Conservation (phyloP, 495 filamentous ascomycete species). For the Tuber microsphaerosporum region DNA sequence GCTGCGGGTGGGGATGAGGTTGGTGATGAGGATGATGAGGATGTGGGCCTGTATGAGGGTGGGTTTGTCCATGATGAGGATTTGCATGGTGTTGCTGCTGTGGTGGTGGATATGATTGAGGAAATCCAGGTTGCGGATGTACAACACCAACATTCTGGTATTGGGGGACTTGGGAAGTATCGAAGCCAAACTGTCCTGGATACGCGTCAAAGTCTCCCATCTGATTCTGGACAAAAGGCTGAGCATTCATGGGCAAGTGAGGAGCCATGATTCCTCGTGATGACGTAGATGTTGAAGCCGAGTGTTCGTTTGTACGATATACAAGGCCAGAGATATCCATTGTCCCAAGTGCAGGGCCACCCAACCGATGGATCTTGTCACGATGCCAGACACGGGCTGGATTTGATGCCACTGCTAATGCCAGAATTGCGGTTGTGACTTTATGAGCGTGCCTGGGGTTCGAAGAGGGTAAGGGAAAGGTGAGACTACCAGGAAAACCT, state of each 20-base stretch:
- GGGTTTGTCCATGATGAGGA: slow-evolving; percentile 23
- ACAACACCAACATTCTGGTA: slow-evolving; percentile 38
- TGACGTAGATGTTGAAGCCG: slow-evolving; percentile 36
- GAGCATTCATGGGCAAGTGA: slow-evolving; percentile 36
- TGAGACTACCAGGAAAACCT: slow-evolving; percentile 36
- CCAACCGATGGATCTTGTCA: slow-evolving; percentile 38
- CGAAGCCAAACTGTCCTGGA: slow-evolving; percentile 38
- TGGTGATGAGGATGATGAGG: slow-evolving; percentile 34
- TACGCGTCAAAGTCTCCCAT: slow-evolving; percentile 42
- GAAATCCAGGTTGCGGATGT: slow-evolving; percentile 34
- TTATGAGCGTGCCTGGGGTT: slow-evolving; percentile 36
- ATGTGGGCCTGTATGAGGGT: slow-evolving; percentile 13
- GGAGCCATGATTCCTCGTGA: slow-evolving; percentile 41
- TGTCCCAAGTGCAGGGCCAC: slow-evolving; percentile 39
- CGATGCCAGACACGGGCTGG: slow-evolving; percentile 40
- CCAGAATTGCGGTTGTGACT: slow-evolving; percentile 41
- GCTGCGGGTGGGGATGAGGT: slow-evolving; percentile 36
- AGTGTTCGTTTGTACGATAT: slow-evolving; percentile 40
- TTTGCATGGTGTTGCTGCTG: slow-evolving; percentile 30
- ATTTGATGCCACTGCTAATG: slow-evolving; percentile 40
- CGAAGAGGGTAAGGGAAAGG: slow-evolving; percentile 34
- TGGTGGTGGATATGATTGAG: slow-evolving; percentile 46
- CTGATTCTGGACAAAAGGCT: slow-evolving; percentile 39
- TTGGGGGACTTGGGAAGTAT: slow-evolving; percentile 40
- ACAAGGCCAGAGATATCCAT: slow-evolving; percentile 43